Conservation (phyloP, 257 asterid species). For the Petrea volubilis region DNA sequence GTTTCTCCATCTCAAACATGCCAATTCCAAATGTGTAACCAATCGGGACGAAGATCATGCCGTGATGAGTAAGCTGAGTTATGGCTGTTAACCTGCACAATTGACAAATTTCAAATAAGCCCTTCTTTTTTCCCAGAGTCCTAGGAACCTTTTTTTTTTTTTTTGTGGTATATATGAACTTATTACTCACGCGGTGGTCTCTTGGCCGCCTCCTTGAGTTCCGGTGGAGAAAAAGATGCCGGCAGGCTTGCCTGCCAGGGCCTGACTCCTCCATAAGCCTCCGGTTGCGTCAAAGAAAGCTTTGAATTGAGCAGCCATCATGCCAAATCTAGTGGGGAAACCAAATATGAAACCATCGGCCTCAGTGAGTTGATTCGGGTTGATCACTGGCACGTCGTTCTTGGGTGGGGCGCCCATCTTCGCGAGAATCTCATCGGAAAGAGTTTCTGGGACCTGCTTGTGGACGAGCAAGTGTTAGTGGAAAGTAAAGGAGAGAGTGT, state of each 20-base stretch:
- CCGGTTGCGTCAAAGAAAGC: slow-evolving; percentile 60
- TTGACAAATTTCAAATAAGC: not conserved
- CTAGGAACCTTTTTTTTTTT: too few species aligned
- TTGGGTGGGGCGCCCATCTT: slow-evolving; percentile 48
- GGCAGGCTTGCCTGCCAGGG: slow-evolving; percentile 59
- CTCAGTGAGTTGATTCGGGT: slow-evolving; percentile 39
- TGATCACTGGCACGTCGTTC: slow-evolving; percentile 45
- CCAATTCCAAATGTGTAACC: slow-evolving; percentile 61
- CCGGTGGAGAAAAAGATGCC: slow-evolving; percentile 56
- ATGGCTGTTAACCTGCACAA: slow-evolving; percentile 52
- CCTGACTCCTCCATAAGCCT: slow-evolving; percentile 47
- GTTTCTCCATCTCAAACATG: slow-evolving; percentile 52
- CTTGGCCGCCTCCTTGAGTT: slow-evolving; percentile 66
- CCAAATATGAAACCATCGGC: slow-evolving; percentile 58
- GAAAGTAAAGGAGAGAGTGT: too few species aligned
- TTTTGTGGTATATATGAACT: too few species aligned
- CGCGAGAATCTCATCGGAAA: slow-evolving; percentile 43
- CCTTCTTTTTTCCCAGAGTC: too few species aligned
- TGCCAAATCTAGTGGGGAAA: slow-evolving; percentile 54
- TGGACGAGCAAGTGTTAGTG: too few species aligned
- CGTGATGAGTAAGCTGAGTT: slow-evolving; percentile 55
- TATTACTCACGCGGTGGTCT: slow-evolving; percentile 58
- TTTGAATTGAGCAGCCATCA: slow-evolving; percentile 60
- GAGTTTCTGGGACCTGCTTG: slow-evolving; percentile 51
- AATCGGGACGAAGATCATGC: slow-evolving; percentile 51